Conservation (phyloP, 768 basidiomycete species). For the Dioszegia aurantiaca region DNA sequence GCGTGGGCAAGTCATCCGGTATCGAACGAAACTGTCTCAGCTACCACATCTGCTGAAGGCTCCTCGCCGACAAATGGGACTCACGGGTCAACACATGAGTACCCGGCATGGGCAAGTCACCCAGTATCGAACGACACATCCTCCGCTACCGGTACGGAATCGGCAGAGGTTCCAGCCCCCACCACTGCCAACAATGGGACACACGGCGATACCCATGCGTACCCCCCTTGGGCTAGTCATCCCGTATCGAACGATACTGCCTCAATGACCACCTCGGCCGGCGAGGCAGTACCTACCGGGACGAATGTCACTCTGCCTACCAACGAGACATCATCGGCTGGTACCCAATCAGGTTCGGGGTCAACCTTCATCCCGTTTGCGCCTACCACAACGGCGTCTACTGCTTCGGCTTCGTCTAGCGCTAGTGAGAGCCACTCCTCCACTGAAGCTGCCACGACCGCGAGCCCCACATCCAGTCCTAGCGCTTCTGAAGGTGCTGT, state of each 20-base stretch:
- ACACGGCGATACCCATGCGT: conserved; percentile 2
- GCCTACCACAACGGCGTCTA: conserved; percentile 4
- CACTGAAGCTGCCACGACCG: too few species aligned
- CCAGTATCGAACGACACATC: background rate
- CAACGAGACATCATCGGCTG: conserved; percentile 8
- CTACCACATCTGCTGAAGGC: background rate
- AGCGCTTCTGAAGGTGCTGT: too few species aligned
- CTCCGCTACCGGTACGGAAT: background rate
- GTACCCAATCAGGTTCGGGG: background rate
- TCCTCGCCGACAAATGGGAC: conserved; percentile 8
- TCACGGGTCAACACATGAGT: conserved; percentile 16
- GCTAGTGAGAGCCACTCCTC: too few species aligned
- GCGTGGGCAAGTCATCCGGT: background rate
- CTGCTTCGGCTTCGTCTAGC: background rate
- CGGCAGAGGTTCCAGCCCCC: conserved; percentile 1
- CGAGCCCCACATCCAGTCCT: too few species aligned
- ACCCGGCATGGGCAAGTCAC: conserved; percentile 17
- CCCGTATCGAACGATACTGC: conserved; percentile 8
- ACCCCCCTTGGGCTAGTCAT: conserved; percentile 18
- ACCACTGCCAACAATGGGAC: conserved; percentile 8
- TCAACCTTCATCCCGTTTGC: conserved; percentile 2
- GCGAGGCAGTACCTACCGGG: background rate
- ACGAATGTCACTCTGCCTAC: background rate
- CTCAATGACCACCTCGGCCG: conserved; percentile 4
- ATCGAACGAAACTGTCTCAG: background rate